Evolutionary conservation across 2,329 filamentous ascomycete genomes (phyloP).

Genomic region (Arthrobotrys entomopaga): DNA sequence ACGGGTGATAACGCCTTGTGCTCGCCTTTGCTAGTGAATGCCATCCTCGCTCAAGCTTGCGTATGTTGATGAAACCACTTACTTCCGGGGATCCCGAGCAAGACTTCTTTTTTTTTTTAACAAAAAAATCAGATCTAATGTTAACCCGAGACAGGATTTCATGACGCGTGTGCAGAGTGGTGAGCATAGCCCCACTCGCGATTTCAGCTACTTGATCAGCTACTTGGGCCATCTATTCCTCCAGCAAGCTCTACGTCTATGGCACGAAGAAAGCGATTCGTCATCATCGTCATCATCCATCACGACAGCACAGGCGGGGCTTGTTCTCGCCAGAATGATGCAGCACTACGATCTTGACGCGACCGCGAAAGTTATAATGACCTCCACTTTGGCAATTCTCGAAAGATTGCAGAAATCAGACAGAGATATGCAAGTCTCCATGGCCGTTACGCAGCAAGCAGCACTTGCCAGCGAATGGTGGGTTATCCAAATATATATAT

Average conservation of each 20-base stretch:
- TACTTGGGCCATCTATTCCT: background rate
- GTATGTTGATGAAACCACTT: conserved; percentile 1
- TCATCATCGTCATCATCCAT: background rate
- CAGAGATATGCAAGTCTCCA: background rate
- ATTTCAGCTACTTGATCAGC: background rate
- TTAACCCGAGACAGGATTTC: background rate
- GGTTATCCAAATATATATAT: too few species aligned
- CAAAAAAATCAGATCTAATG: background rate
- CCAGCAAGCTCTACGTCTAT: background rate
- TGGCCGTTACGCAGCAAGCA: background rate
- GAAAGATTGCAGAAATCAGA: background rate
- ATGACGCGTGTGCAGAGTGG: background rate
- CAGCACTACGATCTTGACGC: background rate
- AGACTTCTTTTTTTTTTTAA: too few species aligned
- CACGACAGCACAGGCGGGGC: background rate
- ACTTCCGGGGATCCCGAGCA: too few species aligned
- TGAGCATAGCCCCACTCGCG: background rate
- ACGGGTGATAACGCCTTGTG: background rate
- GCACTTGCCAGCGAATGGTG: background rate
- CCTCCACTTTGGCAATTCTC: background rate
- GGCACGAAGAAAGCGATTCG: conserved; percentile 2
- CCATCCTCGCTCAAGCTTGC: conserved; percentile 1
- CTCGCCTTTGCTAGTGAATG: background rate
- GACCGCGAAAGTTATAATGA: conserved; percentile 1
- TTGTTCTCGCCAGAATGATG: conserved; percentile 7